Conservation (phyloP, 352 stramenopile species). For the Thalassiosira gravida region DNA sequence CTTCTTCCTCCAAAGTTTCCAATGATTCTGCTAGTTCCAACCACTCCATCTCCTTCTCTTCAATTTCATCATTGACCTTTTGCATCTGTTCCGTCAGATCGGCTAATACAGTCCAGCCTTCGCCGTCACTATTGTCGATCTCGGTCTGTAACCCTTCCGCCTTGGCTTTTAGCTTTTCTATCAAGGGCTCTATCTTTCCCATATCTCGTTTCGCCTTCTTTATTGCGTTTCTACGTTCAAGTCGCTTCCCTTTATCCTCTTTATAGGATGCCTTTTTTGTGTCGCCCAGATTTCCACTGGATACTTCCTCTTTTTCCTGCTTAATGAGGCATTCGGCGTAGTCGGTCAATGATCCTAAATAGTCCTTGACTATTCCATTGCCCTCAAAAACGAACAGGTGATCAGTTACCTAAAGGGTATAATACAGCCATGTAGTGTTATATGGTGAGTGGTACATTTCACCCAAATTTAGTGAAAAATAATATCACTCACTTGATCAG, state of each 20-base stretch:
- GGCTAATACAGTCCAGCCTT: slow-evolving; percentile 79
- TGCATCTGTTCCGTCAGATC: slow-evolving; percentile 75
- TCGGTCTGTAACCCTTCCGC: slow-evolving; percentile 45
- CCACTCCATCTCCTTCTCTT: slow-evolving; percentile 83
- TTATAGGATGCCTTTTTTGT: slow-evolving; percentile 72
- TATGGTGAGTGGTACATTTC: too few species aligned
- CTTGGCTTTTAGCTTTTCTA: slow-evolving; percentile 75
- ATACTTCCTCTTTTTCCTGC: slow-evolving; percentile 67
- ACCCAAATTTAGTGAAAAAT: too few species aligned
- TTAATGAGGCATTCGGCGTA: slow-evolving; percentile 78
- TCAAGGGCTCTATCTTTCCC: slow-evolving; percentile 63
- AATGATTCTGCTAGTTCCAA: slow-evolving; percentile 77
- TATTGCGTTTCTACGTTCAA: slow-evolving; percentile 69
- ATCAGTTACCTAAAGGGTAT: slow-evolving; percentile 65
- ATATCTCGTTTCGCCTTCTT: slow-evolving; percentile 79
- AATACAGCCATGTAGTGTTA: too few species aligned
- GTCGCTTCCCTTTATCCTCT: slow-evolving; percentile 72
- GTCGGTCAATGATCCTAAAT: slow-evolving; percentile 77
- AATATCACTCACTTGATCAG: slow-evolving; percentile 61
- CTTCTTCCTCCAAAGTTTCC: slow-evolving; percentile 59
- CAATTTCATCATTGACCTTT: slow-evolving; percentile 68
- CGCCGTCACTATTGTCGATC: slow-evolving; percentile 66
- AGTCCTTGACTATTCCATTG: slow-evolving; percentile 83
- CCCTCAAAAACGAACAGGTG: slow-evolving; percentile 87
- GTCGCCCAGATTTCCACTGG: slow-evolving; percentile 20